Evolutionary conservation across 2,329 filamentous ascomycete species (phyloP), one percentile per base, ranked within the genome.

Genomic region (Pseudogymnoascus sp.): DNA sequence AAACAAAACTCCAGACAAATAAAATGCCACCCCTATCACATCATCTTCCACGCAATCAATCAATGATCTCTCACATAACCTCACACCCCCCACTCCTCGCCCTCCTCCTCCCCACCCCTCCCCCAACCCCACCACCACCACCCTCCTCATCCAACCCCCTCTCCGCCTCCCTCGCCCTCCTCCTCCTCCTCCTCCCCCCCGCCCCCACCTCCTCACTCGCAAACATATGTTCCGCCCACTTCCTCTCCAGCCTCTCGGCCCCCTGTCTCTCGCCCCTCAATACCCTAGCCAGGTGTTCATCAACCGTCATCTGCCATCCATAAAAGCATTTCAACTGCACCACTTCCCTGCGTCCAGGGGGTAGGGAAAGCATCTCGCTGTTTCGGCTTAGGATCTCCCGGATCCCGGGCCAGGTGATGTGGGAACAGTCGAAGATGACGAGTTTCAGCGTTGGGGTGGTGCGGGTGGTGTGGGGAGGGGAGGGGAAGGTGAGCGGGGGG

Each of bases 181-280:
- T 82, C 67, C 92, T 81, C 64, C 93, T 80, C 62, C 92, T 80
- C 62, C 92, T 1, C 88, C 91, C 1, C 8, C 31, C 31, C 8
- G 83, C 83, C 2, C 88, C 89, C 0, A 89, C 90, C 73, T 97
- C 93, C 74, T 96, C 91, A 61, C 85, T 90, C 14, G 90, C 87
- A 77, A 96, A 90, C 92, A 97, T 97, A 74, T 91, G 96, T 63
- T 96, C 89, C 0, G 89, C 88, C 93, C 93, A 97, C 74, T 93
- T 96, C 67, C 87, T 83, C 78, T 96, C 93, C 18, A 97, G 80
- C n/a, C 90, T 81, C 39, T 81, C 82, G 0, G 95, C 95, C 1
- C 89, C 82, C 0, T 81, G 79, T 64, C 91, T 83, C 66, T 96
- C 90, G 5, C 91, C 91, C 4, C 84, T 81, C 61, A 96, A 75